Evolutionary conservation across 441 rosid genomes (phyloP).

Genomic region (Corymbia citriodora): DNA sequence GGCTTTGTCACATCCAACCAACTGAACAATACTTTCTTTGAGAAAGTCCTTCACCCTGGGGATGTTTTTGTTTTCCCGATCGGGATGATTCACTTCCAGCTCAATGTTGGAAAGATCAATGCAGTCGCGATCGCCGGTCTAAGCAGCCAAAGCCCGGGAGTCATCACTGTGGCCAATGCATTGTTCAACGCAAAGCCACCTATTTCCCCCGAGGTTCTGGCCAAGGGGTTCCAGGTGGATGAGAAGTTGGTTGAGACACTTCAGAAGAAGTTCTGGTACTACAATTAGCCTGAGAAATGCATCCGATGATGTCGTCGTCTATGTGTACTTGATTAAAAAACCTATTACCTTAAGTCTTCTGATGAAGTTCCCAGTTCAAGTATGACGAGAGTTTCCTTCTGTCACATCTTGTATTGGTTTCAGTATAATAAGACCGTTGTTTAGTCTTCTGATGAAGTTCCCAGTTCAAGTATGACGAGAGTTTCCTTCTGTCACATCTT

Average conservation of each 20-base stretch:
- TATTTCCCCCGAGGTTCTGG: not conserved
- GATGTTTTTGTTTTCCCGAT: not conserved
- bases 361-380: not conserved
- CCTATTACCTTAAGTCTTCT: not conserved
- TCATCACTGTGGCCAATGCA: not conserved
- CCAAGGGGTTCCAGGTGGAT: not conserved
- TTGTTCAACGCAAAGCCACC: not conserved
- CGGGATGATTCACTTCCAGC: not conserved
- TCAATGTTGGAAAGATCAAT: not conserved
- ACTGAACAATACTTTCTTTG: not conserved
- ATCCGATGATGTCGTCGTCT: not conserved
- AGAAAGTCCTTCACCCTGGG: not conserved
- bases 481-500: not conserved
- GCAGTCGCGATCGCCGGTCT: not conserved
- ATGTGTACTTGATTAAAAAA: not conserved
- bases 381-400: not conserved
- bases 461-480: not conserved
- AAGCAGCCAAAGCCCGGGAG: not conserved
- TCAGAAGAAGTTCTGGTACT: not conserved
- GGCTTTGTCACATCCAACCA: not conserved
- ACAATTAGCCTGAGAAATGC: not conserved
- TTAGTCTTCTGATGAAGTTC: not conserved
- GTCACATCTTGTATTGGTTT: not conserved
- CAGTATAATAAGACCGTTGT: not conserved
- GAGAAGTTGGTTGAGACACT: not conserved